Conservation (phyloP, 371 early-diverging fungal genomes). For the Paraphysoderma sedebokerense region DNA sequence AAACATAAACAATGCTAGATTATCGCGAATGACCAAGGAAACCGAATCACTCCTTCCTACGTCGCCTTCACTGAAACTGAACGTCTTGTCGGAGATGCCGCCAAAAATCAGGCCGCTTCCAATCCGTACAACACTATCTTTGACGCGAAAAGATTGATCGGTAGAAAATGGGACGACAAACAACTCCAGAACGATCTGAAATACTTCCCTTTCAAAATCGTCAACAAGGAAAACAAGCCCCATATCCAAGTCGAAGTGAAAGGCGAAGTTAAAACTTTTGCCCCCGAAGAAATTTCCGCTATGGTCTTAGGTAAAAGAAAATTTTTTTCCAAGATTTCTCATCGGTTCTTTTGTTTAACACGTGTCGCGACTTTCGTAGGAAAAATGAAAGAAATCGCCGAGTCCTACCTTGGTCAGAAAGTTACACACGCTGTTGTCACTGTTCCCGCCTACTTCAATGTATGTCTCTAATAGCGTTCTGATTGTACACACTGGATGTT, state of each 20-base stretch:
- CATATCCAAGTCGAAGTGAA: conserved; percentile 58
- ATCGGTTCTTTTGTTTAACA: no score
- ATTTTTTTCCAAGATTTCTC: no score
- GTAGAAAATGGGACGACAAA: conserved; percentile 65
- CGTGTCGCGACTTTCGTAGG: conserved; percentile 39
- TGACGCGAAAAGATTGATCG: conserved; percentile 90
- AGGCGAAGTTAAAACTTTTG: conserved; percentile 37
- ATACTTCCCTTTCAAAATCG: conserved; percentile 80
- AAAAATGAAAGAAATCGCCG: conserved; percentile 37
- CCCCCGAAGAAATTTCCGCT: conserved; percentile 47
- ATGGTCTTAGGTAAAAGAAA: conserved; percentile 31
- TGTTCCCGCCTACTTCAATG: conserved; percentile 68
- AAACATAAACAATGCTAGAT: conserved; percentile 16
- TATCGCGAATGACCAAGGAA: conserved; percentile 61
- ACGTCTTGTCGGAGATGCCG: conserved; percentile 73
- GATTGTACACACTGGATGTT: no score
- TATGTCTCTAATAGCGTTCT: no score
- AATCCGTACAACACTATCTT: conserved; percentile 82
- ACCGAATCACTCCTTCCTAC: conserved; percentile 78
- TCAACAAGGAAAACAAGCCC: conserved; percentile 63
- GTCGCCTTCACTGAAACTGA: conserved; percentile 63
- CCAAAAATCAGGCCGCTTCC: conserved; percentile 58
- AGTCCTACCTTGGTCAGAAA: conserved; percentile 27
- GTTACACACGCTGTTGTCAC: conserved; percentile 50
- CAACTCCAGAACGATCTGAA: conserved; percentile 72